phyloP scores from a whole-genome alignment of 345 rosid genomes.

The Orychophragmus violaceus region DNA sequence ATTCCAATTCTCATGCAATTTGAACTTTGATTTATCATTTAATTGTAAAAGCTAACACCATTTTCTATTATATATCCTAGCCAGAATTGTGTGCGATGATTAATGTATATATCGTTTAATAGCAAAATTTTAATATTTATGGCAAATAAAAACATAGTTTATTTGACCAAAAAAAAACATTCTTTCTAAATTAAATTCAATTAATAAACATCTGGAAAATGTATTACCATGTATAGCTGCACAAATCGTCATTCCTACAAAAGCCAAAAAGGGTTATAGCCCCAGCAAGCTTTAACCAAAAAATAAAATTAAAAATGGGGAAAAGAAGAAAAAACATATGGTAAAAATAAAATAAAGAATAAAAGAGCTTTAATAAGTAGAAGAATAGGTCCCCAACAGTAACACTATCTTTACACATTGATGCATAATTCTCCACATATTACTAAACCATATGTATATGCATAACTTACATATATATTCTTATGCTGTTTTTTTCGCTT shows the following conservation, averaged over 20 bases:
- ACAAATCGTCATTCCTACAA: slow-evolving; percentile 85
- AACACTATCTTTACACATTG: slow-evolving; percentile 40
- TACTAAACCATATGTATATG: slow-evolving; percentile 15
- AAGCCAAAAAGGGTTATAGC: slow-evolving; percentile 45
- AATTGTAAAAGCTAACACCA: background rate
- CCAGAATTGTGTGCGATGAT: slow-evolving; percentile 14
- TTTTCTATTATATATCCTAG: background rate
- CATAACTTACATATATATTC: slow-evolving; percentile 29
- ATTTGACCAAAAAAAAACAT: background rate
- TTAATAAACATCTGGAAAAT: slow-evolving; percentile 19
- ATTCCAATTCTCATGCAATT: slow-evolving; percentile 45
- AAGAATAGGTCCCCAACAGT: slow-evolving; percentile 49
- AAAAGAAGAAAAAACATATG: slow-evolving; percentile 24
- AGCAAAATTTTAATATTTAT: background rate
- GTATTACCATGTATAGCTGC: slow-evolving; percentile 31
- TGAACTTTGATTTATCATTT: slow-evolving; percentile 25
- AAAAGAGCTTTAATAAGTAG: slow-evolving; percentile 33
- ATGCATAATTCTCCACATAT: slow-evolving; percentile 36
- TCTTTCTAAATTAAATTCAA: background rate
- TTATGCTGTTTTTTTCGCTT: background rate
- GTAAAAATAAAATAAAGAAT: slow-evolving; percentile 27
- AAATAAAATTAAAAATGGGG: slow-evolving; percentile 8
- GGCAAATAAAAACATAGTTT: background rate
- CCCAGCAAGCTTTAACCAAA: slow-evolving; percentile 41
- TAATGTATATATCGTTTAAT: background rate